Conservation (phyloP, 1,284 basidiomycete species). For the Microbotryum silenes-acaulis region DNA sequence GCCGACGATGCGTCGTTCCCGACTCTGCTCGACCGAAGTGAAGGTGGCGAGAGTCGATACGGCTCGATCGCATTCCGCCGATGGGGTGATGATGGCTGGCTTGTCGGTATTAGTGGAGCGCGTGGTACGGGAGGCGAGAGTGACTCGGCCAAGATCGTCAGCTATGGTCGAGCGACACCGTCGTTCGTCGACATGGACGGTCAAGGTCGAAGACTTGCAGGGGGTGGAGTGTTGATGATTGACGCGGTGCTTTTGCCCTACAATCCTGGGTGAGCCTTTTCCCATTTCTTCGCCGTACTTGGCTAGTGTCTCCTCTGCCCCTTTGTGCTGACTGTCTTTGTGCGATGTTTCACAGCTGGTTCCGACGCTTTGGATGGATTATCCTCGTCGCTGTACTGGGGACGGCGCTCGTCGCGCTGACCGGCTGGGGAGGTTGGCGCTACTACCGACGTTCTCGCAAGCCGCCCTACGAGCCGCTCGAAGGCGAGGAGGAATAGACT, state of each 20-base stretch:
- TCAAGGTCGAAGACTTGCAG: conserved; percentile 40
- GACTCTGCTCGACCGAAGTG: conserved; percentile 55
- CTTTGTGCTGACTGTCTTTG: too few species aligned
- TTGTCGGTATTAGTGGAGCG: conserved; percentile 86
- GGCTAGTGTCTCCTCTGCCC: background rate
- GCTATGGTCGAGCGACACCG: conserved; percentile 71
- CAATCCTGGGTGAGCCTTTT: conserved; percentile 47
- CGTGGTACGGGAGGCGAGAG: conserved; percentile 60
- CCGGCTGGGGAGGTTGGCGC: conserved; percentile 11
- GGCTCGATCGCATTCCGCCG: conserved; percentile 73
- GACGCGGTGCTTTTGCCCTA: conserved; percentile 79
- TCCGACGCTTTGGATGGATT: conserved; percentile 55
- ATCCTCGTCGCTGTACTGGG: conserved; percentile 10
- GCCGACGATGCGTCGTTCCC: conserved; percentile 63
- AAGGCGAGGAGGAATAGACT: conserved; percentile 17
- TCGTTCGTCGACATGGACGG: conserved; percentile 37
- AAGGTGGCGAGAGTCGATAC: conserved; percentile 49
- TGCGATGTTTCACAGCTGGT: conserved; percentile 47
- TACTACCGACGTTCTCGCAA: background rate
- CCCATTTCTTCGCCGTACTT: background rate
- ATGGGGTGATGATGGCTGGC: conserved; percentile 49
- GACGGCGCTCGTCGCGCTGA: conserved; percentile 1
- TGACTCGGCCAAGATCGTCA: conserved; percentile 68
- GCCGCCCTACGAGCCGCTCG: conserved; percentile 3
- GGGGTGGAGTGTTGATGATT: conserved; percentile 80